Conservation (phyloP, 495 filamentous ascomycete genomes). For the Neurospora terricola region DNA sequence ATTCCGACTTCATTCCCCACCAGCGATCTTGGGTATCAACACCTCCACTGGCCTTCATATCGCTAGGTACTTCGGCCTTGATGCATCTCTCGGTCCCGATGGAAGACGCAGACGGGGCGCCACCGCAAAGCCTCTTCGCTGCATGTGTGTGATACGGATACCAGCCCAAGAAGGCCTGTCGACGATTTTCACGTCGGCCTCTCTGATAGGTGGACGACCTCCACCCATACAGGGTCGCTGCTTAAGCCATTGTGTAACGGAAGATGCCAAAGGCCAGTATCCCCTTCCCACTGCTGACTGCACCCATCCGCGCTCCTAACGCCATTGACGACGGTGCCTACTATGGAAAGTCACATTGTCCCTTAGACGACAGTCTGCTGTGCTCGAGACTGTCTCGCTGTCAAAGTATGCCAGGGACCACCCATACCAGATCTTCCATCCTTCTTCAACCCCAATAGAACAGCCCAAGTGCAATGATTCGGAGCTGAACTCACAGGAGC, state of each 20-base stretch:
- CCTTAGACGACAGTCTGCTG: not conserved
- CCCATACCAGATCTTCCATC: not conserved
- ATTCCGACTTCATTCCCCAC: not conserved
- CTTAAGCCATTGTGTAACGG: not conserved
- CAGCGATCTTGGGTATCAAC: not conserved
- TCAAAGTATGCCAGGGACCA: not conserved
- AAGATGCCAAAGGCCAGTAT: not conserved
- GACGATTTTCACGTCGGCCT: not conserved
- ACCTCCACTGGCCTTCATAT: not conserved
- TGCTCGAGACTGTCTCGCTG: not conserved
- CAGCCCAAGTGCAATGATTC: not conserved
- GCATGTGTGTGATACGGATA: not conserved
- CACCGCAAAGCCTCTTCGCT: not conserved
- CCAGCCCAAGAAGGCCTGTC: not conserved
- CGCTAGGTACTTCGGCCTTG: not conserved
- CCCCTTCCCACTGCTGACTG: not conserved
- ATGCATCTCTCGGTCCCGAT: slow-evolving; percentile 8
- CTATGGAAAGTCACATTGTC: not conserved
- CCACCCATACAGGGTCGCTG: not conserved
- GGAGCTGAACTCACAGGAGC: not conserved
- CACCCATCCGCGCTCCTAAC: not conserved
- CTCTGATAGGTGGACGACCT: not conserved
- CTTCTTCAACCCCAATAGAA: not conserved
- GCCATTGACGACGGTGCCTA: not conserved
- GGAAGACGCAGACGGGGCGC: not conserved